Percentiles rank a stretch among this genome's conserved stretches.
Evolutionary conservation across 257 asterid species (phyloP).

Genomic region (Solanum microdontum): DNA sequence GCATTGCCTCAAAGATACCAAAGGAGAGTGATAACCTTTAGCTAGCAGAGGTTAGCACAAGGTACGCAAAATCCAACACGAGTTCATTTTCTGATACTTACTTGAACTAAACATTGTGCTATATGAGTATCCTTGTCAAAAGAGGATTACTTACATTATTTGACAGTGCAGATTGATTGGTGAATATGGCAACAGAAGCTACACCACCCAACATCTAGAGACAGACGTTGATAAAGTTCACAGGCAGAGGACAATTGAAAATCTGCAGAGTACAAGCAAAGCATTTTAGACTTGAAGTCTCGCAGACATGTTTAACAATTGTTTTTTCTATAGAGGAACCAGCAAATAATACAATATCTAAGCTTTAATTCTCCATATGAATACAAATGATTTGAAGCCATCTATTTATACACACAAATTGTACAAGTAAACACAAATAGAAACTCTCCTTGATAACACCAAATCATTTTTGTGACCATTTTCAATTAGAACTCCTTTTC

Average conservation of each 20-base stretch:
- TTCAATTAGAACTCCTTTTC: neutral
- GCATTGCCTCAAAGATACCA: neutral
- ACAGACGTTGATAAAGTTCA: neutral
- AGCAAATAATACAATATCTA: neutral
- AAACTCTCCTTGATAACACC: neutral
- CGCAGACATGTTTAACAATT: neutral
- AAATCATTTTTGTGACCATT: neutral
- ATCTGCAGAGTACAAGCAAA: neutral
- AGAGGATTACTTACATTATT: neutral
- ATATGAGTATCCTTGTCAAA: neutral
- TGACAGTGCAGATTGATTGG: neutral
- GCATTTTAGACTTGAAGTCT: neutral
- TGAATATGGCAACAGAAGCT: neutral
- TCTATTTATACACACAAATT: neutral
- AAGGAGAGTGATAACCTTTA: neutral
- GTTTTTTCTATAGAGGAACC: neutral
- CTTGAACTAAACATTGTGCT: neutral
- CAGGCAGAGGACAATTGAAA: neutral
- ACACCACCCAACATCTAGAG: neutral
- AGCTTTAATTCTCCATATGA: neutral
- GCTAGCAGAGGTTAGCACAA: neutral
- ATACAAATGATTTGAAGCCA: neutral
- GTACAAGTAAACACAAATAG: neutral
- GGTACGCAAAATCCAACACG: neutral
- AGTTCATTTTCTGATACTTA: neutral